Evolutionary conservation across 805 yeast genomes (phyloP).

Genomic region (Candida boidinii): DNA sequence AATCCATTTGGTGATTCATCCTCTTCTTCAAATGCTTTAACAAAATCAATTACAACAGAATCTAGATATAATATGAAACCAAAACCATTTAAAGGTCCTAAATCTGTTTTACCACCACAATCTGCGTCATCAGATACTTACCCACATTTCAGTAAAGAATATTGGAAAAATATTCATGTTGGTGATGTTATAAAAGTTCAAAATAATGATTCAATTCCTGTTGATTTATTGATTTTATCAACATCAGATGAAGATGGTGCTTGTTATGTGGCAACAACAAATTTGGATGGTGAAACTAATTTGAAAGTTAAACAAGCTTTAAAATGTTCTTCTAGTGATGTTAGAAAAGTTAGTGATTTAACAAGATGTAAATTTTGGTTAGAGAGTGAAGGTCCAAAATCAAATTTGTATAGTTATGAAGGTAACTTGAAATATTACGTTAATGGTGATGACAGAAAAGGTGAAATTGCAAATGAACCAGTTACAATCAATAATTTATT

Average conservation of each 20-base stretch:
- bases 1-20: slow-evolving; percentile 20
- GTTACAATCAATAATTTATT: slow-evolving; percentile 61
- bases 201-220: slow-evolving; percentile 71
- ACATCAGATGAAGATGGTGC: slow-evolving; percentile 63
- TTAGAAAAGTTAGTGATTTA: slow-evolving; percentile 35
- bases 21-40: slow-evolving; percentile 8
- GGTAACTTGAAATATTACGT: slow-evolving; percentile 51
- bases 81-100: slow-evolving; percentile 29
- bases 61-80: slow-evolving; percentile 5
- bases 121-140: slow-evolving; percentile 6
- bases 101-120: slow-evolving; percentile 16
- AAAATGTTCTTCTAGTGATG: slow-evolving; percentile 38
- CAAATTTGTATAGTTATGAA: slow-evolving; percentile 67
- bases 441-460: slow-evolving; percentile 26
- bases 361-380: slow-evolving; percentile 51
- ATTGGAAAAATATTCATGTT: slow-evolving; percentile 68
- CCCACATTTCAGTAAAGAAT: slow-evolving; percentile 29
- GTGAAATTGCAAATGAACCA: slow-evolving; percentile 44
- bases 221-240: slow-evolving; percentile 59
- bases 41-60: slow-evolving; percentile 1
- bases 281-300: slow-evolving; percentile 76
- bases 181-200: slow-evolving; percentile 66
- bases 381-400: slow-evolving; percentile 81
- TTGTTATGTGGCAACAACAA: slow-evolving; percentile 71
- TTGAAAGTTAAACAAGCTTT: slow-evolving; percentile 69